Conservation (phyloP, 768 basidiomycete genomes). For the Guyanaporus albipodus region DNA sequence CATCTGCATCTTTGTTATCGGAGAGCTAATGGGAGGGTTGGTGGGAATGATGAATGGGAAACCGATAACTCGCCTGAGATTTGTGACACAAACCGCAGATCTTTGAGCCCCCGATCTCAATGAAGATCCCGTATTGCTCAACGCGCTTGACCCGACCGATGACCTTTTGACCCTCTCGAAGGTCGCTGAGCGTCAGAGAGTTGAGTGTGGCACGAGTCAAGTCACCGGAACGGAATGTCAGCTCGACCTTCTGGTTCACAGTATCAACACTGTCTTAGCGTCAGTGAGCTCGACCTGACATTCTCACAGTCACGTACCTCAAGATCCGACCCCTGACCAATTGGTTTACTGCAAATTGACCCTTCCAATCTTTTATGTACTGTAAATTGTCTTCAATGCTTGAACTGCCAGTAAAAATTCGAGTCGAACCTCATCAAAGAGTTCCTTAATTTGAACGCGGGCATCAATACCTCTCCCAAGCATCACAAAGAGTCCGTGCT, state of each 20-base stretch:
- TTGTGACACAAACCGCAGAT: constrained; percentile 92
- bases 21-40: constrained; percentile 55
- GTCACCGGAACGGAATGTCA: constrained; percentile 78
- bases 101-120: constrained; percentile 81
- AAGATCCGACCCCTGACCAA: constrained; percentile 84
- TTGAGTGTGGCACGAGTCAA: constrained; percentile 37
- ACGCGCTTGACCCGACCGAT: constrained; percentile 74
- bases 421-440: constrained; percentile 72
- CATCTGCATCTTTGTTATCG: constrained; percentile 81
- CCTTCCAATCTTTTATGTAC: constrained; percentile 97
- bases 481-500: constrained; percentile 86
- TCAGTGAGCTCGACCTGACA: constrained; percentile 5
- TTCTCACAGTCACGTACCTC: constrained; percentile 43
- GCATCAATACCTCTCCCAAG: constrained; percentile 83
- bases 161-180: constrained; percentile 77
- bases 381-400: constrained; percentile 31
- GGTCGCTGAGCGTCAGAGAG: constrained; percentile 46
- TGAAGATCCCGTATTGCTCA: constrained; percentile 90
- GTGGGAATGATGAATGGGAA: not conserved
- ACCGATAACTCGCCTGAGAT: constrained; percentile 60
- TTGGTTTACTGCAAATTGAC: constrained; percentile 72
- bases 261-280: constrained; percentile 55
- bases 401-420: not conserved
- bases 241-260: constrained; percentile 77
- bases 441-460: constrained; percentile 88